Conservation (phyloP, 78 protist genomes). For the Pigoraptor vietnamica region DNA sequence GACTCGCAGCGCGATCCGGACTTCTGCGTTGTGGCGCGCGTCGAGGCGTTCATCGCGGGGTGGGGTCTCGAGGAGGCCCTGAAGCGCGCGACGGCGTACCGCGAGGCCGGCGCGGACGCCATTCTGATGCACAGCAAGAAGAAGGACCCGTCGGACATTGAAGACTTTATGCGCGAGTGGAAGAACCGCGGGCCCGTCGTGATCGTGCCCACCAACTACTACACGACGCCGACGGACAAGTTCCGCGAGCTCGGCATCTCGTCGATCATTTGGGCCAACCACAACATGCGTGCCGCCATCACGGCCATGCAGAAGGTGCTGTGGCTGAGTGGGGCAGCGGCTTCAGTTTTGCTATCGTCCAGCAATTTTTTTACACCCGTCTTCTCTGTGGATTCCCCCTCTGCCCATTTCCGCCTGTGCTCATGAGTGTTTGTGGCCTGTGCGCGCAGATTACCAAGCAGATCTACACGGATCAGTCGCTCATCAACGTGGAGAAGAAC, state of each 20-base stretch:
- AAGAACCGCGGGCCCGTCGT: conserved; percentile 48
- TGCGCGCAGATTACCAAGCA: conserved; percentile 17
- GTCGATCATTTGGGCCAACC: conserved; percentile 49
- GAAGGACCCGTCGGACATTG: conserved; percentile 47
- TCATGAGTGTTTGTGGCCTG: background rate
- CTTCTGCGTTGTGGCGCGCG: conserved; percentile 56
- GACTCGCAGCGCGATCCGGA: conserved; percentile 39
- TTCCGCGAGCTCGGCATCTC: conserved; percentile 40
- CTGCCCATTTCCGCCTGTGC: too few species aligned
- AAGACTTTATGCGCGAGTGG: conserved; percentile 41
- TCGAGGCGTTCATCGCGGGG: conserved; percentile 67
- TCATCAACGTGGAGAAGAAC: conserved; percentile 9
- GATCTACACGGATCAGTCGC: conserved; percentile 37
- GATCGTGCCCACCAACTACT: conserved; percentile 60
- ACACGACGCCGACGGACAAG: conserved; percentile 30
- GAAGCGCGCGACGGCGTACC: conserved; percentile 36
- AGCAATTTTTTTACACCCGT: too few species aligned
- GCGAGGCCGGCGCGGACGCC: conserved; percentile 43
- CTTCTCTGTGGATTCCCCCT: too few species aligned
- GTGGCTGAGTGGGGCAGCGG: too few species aligned
- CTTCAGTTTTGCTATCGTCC: too few species aligned
- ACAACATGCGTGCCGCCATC: conserved; percentile 41
- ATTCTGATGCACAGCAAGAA: conserved; percentile 54
- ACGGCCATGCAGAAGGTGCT: conserved; percentile 33
- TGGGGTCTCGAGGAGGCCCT: conserved; percentile 60